Conservation (phyloP, 257 asterid species). For the Nemophila menziesii region DNA sequence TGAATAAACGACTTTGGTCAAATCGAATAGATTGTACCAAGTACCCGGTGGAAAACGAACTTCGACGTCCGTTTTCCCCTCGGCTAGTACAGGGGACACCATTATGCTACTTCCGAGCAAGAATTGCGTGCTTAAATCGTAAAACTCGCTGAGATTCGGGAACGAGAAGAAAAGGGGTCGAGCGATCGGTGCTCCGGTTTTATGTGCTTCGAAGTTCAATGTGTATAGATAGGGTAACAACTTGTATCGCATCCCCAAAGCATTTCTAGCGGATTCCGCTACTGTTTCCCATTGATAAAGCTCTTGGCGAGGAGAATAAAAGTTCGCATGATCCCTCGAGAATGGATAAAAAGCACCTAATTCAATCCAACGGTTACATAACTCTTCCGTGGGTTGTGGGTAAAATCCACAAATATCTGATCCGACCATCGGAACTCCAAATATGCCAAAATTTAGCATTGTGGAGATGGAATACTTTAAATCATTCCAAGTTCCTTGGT, state of each 20-base stretch:
- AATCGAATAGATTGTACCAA: constrained; percentile 73
- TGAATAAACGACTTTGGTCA: constrained; percentile 43
- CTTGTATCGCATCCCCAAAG: constrained; percentile 83
- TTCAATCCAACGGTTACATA: constrained; percentile 96
- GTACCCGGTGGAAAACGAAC: constrained; percentile 64
- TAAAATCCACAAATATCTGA: constrained; percentile 95
- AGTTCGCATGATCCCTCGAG: constrained; percentile 89
- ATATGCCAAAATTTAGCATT: constrained; percentile 69
- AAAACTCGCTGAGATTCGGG: constrained; percentile 34
- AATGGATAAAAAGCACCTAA: constrained; percentile 90
- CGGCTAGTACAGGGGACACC: constrained; percentile 79
- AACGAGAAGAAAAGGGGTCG: constrained; percentile 78
- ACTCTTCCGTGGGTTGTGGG: constrained; percentile 80
- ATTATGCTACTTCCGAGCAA: constrained; percentile 62
- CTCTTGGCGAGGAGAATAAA: constrained; percentile 84
- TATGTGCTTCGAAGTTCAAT: constrained; percentile 68
- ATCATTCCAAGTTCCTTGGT: constrained; percentile 88
- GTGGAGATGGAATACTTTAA: constrained; percentile 70
- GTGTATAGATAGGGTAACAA: constrained; percentile 72
- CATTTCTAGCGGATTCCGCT: constrained; percentile 81
- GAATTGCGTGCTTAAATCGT: constrained; percentile 77
- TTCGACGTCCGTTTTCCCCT: constrained; percentile 35
- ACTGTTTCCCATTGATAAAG: constrained; percentile 95
- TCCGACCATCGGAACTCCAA: constrained; percentile 97
- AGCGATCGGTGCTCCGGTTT: constrained; percentile 72